These are phyloP conservation scores for Boletus patriciae DNA, from an alignment of 768 basidiomycete species.

Conservation along the genomic window DNA sequence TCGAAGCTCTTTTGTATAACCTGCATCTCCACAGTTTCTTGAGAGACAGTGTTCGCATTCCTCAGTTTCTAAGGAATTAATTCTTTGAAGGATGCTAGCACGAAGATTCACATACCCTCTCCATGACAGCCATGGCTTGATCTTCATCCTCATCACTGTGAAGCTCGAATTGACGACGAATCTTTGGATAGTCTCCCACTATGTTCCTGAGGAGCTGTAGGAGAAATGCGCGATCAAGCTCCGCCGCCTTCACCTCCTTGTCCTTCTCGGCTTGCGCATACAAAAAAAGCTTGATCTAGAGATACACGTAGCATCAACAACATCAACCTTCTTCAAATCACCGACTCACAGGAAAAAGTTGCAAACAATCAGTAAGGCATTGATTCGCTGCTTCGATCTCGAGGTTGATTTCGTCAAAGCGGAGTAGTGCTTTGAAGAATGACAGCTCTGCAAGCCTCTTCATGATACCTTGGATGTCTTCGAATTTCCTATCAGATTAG, in stretches of 20 bases:
- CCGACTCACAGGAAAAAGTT: neutral
- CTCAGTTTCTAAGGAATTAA: neutral
- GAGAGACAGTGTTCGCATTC: neutral
- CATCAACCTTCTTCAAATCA: no score
- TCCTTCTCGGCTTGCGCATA: neutral
- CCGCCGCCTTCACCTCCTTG: no score
- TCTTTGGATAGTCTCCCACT: slow-evolving; percentile 1
- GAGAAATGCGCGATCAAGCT: neutral
- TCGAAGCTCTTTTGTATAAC: slow-evolving; percentile 2
- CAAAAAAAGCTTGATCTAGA: neutral
- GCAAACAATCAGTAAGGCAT: neutral
- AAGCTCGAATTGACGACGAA: neutral
- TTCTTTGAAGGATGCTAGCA: neutral
- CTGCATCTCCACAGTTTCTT: neutral
- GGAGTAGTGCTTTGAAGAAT: slow-evolving; percentile 5
- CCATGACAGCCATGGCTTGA: slow-evolving; percentile 3
- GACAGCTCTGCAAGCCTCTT: slow-evolving; percentile 1
- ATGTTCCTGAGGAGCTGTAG: neutral
- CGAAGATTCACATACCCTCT: neutral
- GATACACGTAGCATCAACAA: neutral
- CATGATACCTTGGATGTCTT: slow-evolving; percentile 1
- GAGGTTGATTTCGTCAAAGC: neutral
- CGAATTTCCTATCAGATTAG: neutral
- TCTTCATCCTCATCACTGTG: neutral
- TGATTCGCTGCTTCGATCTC: neutral